Evolutionary conservation across 768 basidiomycete genomes (phyloP), one percentile per base, ranked within the genome.

Genomic region (Mycena venus): DNA sequence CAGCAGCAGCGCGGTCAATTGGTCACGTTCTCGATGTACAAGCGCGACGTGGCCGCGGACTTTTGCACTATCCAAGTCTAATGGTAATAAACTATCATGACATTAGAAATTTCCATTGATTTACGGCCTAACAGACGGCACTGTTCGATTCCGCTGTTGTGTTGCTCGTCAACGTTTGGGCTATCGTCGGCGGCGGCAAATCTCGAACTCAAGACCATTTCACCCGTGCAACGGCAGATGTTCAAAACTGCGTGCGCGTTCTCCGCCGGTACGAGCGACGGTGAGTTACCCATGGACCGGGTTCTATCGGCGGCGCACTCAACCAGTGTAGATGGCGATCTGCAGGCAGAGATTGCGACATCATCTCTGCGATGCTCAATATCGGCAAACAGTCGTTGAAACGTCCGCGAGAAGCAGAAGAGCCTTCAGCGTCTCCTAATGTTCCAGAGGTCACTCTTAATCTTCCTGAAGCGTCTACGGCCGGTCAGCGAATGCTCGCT

Each of bases 11-110:
- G 19, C 84, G 88, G 51, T 86, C 87, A 3, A 85, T 85, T 44
- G 83, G 85, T 17, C 86, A 86, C 72, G 88, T 91, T 60, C 75
- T 90, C 58, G 86, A 87, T 62, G 79, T 82, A 3, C 84, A 85
- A 72, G 72, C 84, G 15, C 72, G 78, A 11, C 84, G 84, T 4
- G 85, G 64, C 11, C 56, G 64, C 17, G 64, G 56, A 14, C 25
- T 66, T 25, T 15, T 72, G n/a, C 49, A 31, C 21, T 29, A 25
- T 2, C 64, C 56, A 60, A 1, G 12, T 25, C 64, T 53, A 27
- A 40, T 42, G 21, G 55, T 72, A 49, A 63, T 40, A 85, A 23
- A 21, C 19, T 58, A n/a, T 14, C 14, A 14, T 5, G 51, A 0
- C 25, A 4, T 14, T 58, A 6, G 14, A 19, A 9, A 8, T 23